Conservation (phyloP, 345 rosid species). For the Eutrema heterophyllum region DNA sequence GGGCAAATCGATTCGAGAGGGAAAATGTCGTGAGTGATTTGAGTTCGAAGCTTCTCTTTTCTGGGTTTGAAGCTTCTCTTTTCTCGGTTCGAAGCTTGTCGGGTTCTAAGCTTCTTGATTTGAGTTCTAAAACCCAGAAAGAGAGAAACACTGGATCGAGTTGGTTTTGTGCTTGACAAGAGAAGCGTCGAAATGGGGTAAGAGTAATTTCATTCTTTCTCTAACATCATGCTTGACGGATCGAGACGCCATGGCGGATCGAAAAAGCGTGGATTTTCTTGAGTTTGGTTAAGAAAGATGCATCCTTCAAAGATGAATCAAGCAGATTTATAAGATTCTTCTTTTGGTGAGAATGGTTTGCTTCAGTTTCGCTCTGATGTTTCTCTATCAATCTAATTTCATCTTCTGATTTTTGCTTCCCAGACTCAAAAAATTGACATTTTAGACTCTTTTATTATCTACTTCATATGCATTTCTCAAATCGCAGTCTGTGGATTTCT, state of each 20-base stretch:
- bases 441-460: background rate
- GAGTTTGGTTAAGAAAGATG: slow-evolving; percentile 29
- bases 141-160: too few species aligned
- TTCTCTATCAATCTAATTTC: background rate
- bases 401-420: background rate
- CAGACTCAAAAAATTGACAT: background rate
- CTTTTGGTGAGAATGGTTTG: background rate
- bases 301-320: background rate
- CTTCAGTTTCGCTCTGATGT: background rate
- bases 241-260: slow-evolving; percentile 53
- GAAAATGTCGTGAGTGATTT: background rate
- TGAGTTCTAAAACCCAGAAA: too few species aligned
- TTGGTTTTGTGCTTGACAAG: too few species aligned
- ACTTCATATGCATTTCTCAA: background rate
- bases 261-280: slow-evolving; percentile 71
- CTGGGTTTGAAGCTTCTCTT: too few species aligned
- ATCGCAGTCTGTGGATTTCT: too few species aligned
- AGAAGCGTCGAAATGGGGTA: too few species aligned
- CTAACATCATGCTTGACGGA: background rate
- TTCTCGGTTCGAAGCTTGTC: too few species aligned
- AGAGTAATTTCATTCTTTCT: too few species aligned
- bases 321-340: background rate
- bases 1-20: too few species aligned
- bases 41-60: too few species aligned
- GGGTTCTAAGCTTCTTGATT: too few species aligned